Evolutionary conservation across 257 asterid species (phyloP), one percentile per base, ranked within the genome.

Genomic region (Solanum pinnatisectum): DNA sequence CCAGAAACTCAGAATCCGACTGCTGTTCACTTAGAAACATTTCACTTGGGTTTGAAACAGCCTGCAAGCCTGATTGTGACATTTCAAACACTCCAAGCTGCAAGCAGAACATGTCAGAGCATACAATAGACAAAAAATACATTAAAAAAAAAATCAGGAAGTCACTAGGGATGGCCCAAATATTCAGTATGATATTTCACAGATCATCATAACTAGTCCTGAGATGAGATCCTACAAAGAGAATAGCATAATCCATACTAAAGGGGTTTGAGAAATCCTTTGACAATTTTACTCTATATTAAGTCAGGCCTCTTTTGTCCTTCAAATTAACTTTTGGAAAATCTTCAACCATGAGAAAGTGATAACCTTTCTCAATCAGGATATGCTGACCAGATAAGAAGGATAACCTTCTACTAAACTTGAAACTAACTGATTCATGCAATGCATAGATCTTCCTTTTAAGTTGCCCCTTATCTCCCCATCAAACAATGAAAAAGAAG

Each of bases 81-180:
- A 97, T 97, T 92, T 92, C 93, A 83, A 97, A 94, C 67, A 96
- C 98, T 92, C 99, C 99, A 91, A 96, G 98, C 99, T 97, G 94
- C 88, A 88, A 90, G 67, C 87, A 92, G 89, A 86, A 71, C 44
- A 12, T 44, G 36, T 30, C 63, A 20, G 84, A 27, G 72, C 65
- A 68, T 40, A 70, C 67, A 68, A 85, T 3, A 39, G 42, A 15
- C 35, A 72, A 85, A 35, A 70, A 16, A 6, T 73, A 68, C 70
- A 27, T 68, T 15, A 15, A 27, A 30, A 30, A 30, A 79, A 79
- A 39, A 0, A 74, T 5, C 33, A 49, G 85, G 67, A 71, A 72
- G 32, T 70, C 35, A 71, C n/a, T 40, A 39, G 22, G 36, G 65
- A 73, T 76, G 65, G 30, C 32, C 71, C 89, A 83, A 83, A 42